Evolutionary conservation across 2,329 filamentous ascomycete genomes (phyloP).

Genomic region (Pseudogymnoascus sp.): DNA sequence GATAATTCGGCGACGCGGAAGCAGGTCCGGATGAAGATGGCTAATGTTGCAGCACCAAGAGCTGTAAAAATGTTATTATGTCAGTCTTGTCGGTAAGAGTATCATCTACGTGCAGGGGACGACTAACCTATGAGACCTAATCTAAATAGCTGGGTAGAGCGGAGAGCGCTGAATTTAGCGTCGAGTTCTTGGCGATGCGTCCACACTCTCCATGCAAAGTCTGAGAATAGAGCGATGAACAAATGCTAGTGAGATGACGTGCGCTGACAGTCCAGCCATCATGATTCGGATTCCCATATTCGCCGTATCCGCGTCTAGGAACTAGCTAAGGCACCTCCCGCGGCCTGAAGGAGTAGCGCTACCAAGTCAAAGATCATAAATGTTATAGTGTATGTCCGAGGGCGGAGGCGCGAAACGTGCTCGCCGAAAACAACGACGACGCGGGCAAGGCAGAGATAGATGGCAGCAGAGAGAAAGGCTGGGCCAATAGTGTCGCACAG

Average conservation of each 20-base stretch:
- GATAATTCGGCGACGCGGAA: slow-evolving; percentile 49
- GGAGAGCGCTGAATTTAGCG: neutral
- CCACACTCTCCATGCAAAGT: slow-evolving; percentile 28
- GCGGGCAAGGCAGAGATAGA: slow-evolving; percentile 49
- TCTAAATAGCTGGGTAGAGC: neutral
- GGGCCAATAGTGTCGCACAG: slow-evolving; percentile 47
- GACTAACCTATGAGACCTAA: neutral
- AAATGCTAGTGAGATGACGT: slow-evolving; percentile 37
- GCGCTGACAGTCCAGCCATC: slow-evolving; percentile 39
- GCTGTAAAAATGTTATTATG: slow-evolving; percentile 21
- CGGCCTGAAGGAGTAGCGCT: slow-evolving; percentile 48
- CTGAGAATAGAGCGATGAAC: slow-evolving; percentile 34
- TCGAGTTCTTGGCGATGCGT: slow-evolving; percentile 14
- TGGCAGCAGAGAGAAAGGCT: slow-evolving; percentile 44
- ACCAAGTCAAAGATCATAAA: slow-evolving; percentile 50
- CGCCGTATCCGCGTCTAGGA: slow-evolving; percentile 19
- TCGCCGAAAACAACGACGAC: slow-evolving; percentile 47
- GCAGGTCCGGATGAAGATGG: slow-evolving; percentile 45
- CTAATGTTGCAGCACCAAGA: slow-evolving; percentile 40
- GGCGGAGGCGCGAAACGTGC: slow-evolving; percentile 37
- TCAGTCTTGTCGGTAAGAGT: neutral
- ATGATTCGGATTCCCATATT: slow-evolving; percentile 28
- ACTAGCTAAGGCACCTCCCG: slow-evolving; percentile 47
- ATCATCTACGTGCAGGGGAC: slow-evolving; percentile 3
- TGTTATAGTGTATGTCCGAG: slow-evolving; percentile 46